Evolutionary conservation across 768 basidiomycete species (phyloP).

Genomic region (Thelephora ganbajun): DNA sequence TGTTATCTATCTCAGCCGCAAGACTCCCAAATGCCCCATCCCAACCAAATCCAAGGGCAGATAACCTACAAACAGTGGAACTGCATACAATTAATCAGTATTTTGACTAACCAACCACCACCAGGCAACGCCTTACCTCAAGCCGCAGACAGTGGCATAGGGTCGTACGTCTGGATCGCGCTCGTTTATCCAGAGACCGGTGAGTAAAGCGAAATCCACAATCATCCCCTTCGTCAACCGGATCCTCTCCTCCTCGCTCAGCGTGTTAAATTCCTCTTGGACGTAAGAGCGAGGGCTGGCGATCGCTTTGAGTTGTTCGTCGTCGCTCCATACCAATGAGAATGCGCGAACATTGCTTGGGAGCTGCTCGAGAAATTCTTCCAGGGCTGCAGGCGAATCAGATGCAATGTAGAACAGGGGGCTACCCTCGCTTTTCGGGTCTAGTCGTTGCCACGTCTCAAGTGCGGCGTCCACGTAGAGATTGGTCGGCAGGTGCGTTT

Average conservation of each 20-base stretch:
- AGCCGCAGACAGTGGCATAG: constrained; percentile 39
- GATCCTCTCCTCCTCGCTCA: constrained; percentile 27
- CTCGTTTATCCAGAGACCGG: constrained; percentile 41
- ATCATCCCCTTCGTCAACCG: constrained; percentile 48
- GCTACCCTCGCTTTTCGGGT: constrained; percentile 9
- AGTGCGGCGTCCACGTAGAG: constrained; percentile 32
- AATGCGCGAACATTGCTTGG: constrained; percentile 23
- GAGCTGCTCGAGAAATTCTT: constrained; percentile 29
- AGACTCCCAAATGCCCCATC: constrained; percentile 44
- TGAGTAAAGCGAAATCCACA: constrained; percentile 53
- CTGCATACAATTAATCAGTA: constrained; percentile 17
- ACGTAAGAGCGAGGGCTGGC: constrained; percentile 40
- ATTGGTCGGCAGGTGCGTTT: constrained; percentile 31
- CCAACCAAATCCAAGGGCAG: constrained; percentile 54
- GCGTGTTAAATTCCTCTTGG: constrained; percentile 33
- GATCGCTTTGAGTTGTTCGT: constrained; percentile 28
- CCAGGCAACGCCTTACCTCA: constrained; percentile 28
- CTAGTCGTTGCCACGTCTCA: constrained; percentile 25
- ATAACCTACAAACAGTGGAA: constrained; percentile 44
- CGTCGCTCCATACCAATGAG: constrained; percentile 29
- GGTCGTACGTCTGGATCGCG: constrained; percentile 26
- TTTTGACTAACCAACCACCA: constrained; percentile 1
- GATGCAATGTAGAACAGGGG: constrained; percentile 39
- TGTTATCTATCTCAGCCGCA: constrained; percentile 26
- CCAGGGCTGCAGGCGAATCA: constrained; percentile 33